Evolutionary conservation across 1,284 basidiomycete species (phyloP), one percentile per base, ranked within the genome.

Genomic region (Cutaneotrichosporon sp.): DNA sequence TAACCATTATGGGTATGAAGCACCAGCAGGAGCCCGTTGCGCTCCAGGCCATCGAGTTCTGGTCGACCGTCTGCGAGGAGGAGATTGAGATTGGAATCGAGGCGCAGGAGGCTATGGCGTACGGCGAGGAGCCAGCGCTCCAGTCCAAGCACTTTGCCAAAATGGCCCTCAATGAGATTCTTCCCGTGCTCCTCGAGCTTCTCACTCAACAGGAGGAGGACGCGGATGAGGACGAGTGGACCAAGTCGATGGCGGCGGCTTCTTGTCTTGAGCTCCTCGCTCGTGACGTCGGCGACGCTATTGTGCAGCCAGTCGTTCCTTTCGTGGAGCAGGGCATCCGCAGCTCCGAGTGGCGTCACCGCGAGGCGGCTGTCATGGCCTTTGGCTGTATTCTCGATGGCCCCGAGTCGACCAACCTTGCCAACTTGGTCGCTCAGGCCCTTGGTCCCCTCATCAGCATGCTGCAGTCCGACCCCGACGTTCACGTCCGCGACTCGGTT

Each of bases 1-100:
- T 98, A 55, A 98, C 94, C 8, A 90, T 97, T n/a, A 84, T 97
- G 69, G 96, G 96, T 48, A 99, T 99, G 96, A 90, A 90, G 73
- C 87, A 96, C 66, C 75, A 78, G 16, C 92, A 98, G 64, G 91
- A 96, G 66, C 80, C 84, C 14, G 94, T 99, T 19, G 90, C 91
- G 0, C 77, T 97, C 33, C 94, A 99, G 75, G 96, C 96, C 17
- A 88, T 99, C 60, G 94, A 99, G 70, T 99, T 99, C 77, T 99
- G 96, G 94, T 92, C 92, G 4, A 97, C 94, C 5, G 94, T 98
- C 7, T 97, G 93, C 68, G 94, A 99, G 71, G 90, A 97, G 72
- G 94, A 99, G 75, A 86, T 91, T 42, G 92, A 97, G 59, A 78
- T 97, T 51, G 84, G 86, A n/a, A 82, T 91, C 60, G 92, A 97